Percentiles rank a stretch among this genome's conserved stretches.
Conservation (phyloP, 2,329 filamentous ascomycete genomes). For the Pezicula radicicola region DNA sequence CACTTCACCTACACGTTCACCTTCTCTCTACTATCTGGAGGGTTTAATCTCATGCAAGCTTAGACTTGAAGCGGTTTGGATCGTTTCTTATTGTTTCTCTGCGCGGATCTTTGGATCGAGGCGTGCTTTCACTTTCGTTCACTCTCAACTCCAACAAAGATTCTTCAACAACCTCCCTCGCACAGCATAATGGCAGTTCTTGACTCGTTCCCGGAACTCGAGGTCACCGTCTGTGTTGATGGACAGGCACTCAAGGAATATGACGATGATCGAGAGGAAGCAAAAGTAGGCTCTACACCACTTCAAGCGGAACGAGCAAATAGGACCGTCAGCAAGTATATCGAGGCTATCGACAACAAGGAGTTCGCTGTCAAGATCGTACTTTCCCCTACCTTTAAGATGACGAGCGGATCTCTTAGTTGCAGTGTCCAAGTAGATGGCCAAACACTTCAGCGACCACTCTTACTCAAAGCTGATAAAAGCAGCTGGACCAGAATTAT, state of each 20-base stretch:
- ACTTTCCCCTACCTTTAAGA: neutral
- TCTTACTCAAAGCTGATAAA: neutral
- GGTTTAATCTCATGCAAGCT: no score
- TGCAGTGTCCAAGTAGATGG: neutral
- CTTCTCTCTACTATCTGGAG: no score
- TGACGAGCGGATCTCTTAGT: neutral
- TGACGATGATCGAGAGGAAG: neutral
- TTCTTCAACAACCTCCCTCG: no score
- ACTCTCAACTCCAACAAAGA: no score
- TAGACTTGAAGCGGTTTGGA: no score
- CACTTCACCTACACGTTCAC: no score
- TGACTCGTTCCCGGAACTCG: constrained; percentile 16
- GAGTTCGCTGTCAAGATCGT: neutral
- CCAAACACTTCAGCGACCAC: no score
- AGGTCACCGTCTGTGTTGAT: constrained; percentile 20
- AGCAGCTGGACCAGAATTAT: neutral
- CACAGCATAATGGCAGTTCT: constrained; percentile 21
- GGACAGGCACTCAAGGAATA: constrained; percentile 17
- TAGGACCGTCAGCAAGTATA: neutral
- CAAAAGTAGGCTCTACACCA: no score
- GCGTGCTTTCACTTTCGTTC: no score
- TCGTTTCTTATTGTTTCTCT: no score
- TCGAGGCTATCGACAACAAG: neutral
- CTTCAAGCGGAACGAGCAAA: neutral
- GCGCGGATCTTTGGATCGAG: no score